Percentiles rank a stretch among this genome's conserved stretches.
Evolutionary conservation across 176 grass and related monocot species (phyloP).

Genomic region (bread wheat (Triticum aestivum)): IWGSC_CS_RefSeq_v2.1 NC_057795.1:216040169-216040668

Average conservation of each 20-base stretch:
- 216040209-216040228: conserved; percentile 98
- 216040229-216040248: conserved; percentile 89
- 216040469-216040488: conserved; percentile 69
- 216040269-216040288: conserved; percentile 47
- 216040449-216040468: conserved; percentile 80
- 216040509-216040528: conserved; percentile 73
- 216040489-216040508: conserved; percentile 69
- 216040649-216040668: background rate
- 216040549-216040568: conserved; percentile 28
- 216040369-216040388: conserved; percentile 84
- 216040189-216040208: conserved; percentile 61
- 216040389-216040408: conserved; percentile 85
- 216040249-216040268: conserved; percentile 71
- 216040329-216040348: background rate
- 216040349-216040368: conserved; percentile 66
- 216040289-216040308: background rate
- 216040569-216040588: conserved; percentile 47
- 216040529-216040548: conserved; percentile 18
- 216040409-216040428: conserved; percentile 55
- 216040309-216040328: background rate
- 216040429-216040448: conserved; percentile 61
- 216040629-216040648: background rate
- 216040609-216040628: background rate
- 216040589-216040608: conserved; percentile 81
- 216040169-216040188: conserved; percentile 55